Percentiles rank a stretch among this genome's conserved stretches.
These are phyloP conservation scores for Magnolia sinica DNA, from an alignment of 164 flowering plant species.

Conservation along the genomic window DNA sequence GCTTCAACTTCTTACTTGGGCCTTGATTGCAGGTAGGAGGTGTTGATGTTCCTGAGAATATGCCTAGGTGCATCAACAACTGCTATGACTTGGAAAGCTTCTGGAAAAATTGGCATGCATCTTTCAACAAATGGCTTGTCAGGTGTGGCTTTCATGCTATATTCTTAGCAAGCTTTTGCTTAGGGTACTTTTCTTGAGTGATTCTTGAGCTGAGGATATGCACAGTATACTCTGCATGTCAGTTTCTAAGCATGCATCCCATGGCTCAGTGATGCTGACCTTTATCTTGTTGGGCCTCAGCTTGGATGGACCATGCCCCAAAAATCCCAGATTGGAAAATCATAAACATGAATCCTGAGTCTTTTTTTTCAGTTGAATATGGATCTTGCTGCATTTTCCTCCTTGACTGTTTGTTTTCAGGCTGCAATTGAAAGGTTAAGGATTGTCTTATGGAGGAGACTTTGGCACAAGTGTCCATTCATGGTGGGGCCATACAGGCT, in stretches of 20 bases:
- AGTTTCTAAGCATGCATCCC: not conserved
- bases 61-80: constrained; percentile 94
- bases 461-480: not conserved
- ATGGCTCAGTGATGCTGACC: not conserved
- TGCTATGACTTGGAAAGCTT: constrained; percentile 86
- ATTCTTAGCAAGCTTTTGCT: not conserved
- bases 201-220: not conserved
- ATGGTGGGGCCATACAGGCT: not conserved
- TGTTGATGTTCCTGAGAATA: constrained; percentile 84
- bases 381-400: constrained; percentile 2
- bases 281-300: not conserved
- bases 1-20: too few relatives aligned
- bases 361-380: not conserved
- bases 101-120: constrained; percentile 99
- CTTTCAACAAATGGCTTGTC: constrained; percentile 97
- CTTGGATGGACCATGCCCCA: not conserved
- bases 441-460: not conserved
- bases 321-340: not conserved
- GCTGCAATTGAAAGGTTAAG: not conserved
- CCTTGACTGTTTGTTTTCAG: not conserved
- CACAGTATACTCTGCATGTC: not conserved
- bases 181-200: not conserved
- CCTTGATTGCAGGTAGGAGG: constrained; percentile 59
- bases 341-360: not conserved
- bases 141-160: constrained; percentile 38